A percentile compares a stretch with the other conserved stretches of the same genome.
phyloP scores from a whole-genome alignment of 164 flowering plant genomes.

The Stephania cephalantha region DNA sequence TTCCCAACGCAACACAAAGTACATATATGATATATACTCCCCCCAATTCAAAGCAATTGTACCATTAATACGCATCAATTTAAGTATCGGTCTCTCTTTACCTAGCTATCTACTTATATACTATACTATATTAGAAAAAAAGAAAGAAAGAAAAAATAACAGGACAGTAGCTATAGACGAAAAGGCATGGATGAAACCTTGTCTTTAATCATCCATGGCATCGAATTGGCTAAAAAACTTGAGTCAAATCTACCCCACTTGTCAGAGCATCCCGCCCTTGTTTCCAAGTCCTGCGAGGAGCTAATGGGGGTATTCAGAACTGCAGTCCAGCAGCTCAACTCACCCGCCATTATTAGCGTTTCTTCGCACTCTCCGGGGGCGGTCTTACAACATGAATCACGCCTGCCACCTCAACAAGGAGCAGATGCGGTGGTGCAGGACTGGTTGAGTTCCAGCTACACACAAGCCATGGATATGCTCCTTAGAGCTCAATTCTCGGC shows the following conservation, averaged over 20 bases:
- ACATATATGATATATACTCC: not conserved
- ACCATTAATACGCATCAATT: too few species aligned
- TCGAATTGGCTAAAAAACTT: slow-evolving; percentile 38
- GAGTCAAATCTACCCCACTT: slow-evolving; percentile 32
- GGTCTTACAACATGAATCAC: not conserved
- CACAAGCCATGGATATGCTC: slow-evolving; percentile 13
- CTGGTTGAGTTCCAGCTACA: slow-evolving; percentile 11
- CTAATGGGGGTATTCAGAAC: slow-evolving; percentile 26
- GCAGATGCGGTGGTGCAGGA: slow-evolving; percentile 4
- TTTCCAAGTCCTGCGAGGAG: slow-evolving; percentile 28
- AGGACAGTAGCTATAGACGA: too few species aligned
- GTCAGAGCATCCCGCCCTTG: slow-evolving; percentile 24
- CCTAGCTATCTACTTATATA: too few species aligned
- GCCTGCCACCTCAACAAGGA: not conserved
- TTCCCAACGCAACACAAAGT: not conserved
- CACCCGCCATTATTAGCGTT: not conserved
- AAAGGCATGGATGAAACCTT: slow-evolving; percentile 30
- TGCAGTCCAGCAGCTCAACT: slow-evolving; percentile 23
- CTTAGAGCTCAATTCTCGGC: not conserved
- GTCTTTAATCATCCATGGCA: slow-evolving; percentile 33
- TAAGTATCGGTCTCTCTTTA: too few species aligned
- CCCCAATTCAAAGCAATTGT: not conserved
- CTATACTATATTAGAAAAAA: too few species aligned
- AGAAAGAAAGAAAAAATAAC: too few species aligned
- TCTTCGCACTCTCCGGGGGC: not conserved